A percentile compares a stretch with the other conserved stretches of the same genome.
phyloP scores from a whole-genome alignment of 345 rosid genomes.

The Hypericum androsaemum region DNA sequence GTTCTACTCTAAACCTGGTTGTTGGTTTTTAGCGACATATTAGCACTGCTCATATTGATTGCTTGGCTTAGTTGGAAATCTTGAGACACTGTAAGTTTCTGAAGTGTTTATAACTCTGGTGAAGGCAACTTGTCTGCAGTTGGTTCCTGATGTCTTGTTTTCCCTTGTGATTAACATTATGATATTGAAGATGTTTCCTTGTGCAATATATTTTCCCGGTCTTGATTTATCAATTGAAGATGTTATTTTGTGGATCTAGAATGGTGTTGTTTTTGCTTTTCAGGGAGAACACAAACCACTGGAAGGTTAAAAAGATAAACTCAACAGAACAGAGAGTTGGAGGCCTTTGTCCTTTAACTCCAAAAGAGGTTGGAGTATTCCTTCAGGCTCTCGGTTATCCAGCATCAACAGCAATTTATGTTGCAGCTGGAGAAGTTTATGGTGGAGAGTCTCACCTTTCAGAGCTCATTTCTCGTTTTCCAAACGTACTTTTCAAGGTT shows the following conservation, averaged over 20 bases:
- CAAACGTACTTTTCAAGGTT: constrained; percentile 78
- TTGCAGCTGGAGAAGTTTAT: constrained; percentile 87
- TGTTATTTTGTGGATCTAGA: background rate
- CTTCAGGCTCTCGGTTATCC: constrained; percentile 81
- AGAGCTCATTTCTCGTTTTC: constrained; percentile 59
- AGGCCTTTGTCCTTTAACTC: constrained; percentile 89
- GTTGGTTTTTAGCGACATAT: too few species aligned
- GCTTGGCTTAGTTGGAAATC: too few species aligned
- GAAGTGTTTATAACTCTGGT: too few species aligned
- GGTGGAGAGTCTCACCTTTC: constrained; percentile 65
- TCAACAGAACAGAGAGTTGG: constrained; percentile 73
- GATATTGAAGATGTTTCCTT: too few species aligned
- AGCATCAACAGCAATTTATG: constrained; percentile 54
- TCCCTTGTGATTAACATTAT: too few species aligned
- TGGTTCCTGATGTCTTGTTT: too few species aligned
- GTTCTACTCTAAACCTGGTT: too few species aligned
- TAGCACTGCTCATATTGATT: too few species aligned
- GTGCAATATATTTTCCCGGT: background rate
- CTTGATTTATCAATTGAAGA: background rate
- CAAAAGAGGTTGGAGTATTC: constrained; percentile 81
- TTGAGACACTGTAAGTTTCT: too few species aligned
- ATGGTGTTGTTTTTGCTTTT: constrained; percentile 6
- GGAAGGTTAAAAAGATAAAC: constrained; percentile 87
- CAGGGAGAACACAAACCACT: constrained; percentile 80
- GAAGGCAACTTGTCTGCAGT: too few species aligned